Base-by-base conservation (phyloP, 2,329 filamentous ascomycete genomes). In the Neofusicoccum ribis region DNA sequence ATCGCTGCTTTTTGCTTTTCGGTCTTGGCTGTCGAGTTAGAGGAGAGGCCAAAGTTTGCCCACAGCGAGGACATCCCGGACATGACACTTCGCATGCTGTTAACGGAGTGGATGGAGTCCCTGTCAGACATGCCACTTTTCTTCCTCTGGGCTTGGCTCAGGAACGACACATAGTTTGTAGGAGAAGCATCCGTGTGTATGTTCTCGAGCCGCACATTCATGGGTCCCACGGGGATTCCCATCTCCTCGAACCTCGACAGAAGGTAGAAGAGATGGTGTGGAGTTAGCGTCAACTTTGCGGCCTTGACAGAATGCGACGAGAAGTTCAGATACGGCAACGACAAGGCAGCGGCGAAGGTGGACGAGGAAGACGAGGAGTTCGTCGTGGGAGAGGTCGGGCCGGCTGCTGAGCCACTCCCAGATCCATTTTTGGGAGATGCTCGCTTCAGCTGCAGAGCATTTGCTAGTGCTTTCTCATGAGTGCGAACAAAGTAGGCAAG, bases 51-150 rank as follows among this genome's bases (percentile, higher is more conserved):
- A 69, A 98, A 89, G 72, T 89, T 93, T 23, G 92, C 90, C 94
- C 93, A 98, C 51, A 98, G 82, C 14, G 91, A 89, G 65, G 93
- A 95, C 91, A 99, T 96, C 77, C 91, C 92, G 34, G 95, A 96
- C 91, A 98, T 94, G 73, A 97, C 93, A 77, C 94, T 98, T 76
- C 94, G 89, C 70, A 99, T 92, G 80, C 95, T 98, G 27, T 94
- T 97, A 47, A 97, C 93, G 6, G 95, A 98, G 73, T 93, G 93
- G 69, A 98, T 92, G 1, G 95, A 98, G 71, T 92, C 92, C 64
- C 90, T 89, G 79, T 98, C 94, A 54, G 91, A 91, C 69, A 88
- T 86, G 68, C 89, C 88, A 68, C 91, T 90, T 76, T 91, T 91
- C 67, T 91, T 89, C 66, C 91, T 88, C 72, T 94, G 91, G 27